Evolutionary conservation across 140 eudicot species (phyloP).

Genomic region (Senecio squalidus): DNA sequence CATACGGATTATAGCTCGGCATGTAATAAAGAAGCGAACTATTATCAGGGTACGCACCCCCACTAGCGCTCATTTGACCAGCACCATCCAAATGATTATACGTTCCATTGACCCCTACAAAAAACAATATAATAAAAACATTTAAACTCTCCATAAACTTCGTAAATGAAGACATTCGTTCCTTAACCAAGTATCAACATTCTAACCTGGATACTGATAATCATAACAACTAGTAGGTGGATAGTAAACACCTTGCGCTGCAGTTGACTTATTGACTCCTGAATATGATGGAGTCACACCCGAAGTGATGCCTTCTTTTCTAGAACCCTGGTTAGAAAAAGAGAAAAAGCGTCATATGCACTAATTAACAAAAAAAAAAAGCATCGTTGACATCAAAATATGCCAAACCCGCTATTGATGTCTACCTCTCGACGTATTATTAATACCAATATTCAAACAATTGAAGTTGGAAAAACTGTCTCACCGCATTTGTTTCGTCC

Average conservation of each 20-base stretch:
- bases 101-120: constrained; percentile 51
- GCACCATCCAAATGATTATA: constrained; percentile 43
- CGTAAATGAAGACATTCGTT: not conserved
- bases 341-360: not conserved
- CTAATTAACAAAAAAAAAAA: not conserved
- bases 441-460: not conserved
- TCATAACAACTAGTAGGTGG: constrained; percentile 56
- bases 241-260: constrained; percentile 47
- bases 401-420: no score
- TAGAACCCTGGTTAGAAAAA: constrained; percentile 48
- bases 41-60: constrained; percentile 39
- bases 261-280: constrained; percentile 26
- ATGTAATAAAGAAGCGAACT: constrained; percentile 52
- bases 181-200: not conserved
- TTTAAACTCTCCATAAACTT: no score
- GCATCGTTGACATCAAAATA: not conserved
- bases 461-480: not conserved
- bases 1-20: constrained; percentile 61
- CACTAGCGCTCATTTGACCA: constrained; percentile 26
- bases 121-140: not conserved
- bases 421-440: no score
- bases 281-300: constrained; percentile 26
- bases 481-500: constrained; percentile 40
- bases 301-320: constrained; percentile 36
- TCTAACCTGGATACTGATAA: constrained; percentile 77